Conservation (phyloP, 2,329 filamentous ascomycete species). For the Fusarium sp. region DNA sequence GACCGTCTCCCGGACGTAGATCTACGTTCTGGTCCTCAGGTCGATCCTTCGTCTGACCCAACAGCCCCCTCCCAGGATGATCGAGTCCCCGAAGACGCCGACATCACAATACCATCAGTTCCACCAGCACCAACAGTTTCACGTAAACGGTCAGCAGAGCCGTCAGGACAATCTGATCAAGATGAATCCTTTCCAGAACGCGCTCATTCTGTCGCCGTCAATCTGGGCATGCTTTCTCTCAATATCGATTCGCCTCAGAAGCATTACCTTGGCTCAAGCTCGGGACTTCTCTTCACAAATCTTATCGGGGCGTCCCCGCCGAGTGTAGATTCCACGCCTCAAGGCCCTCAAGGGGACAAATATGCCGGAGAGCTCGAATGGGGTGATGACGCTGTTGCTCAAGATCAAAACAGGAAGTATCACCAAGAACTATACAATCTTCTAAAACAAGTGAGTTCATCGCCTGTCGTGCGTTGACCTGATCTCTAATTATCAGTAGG, state of each 20-base stretch:
- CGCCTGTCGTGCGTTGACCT: fast-evolving
- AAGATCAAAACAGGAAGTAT: neutral
- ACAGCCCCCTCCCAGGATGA: neutral
- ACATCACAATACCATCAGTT: neutral
- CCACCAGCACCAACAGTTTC: slow-evolving; percentile 32
- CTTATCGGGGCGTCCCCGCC: neutral
- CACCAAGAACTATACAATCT: neutral
- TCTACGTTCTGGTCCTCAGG: slow-evolving; percentile 5
- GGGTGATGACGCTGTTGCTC: neutral
- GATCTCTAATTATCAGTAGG: neutral
- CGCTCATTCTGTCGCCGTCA: slow-evolving; percentile 46
- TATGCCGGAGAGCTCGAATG: neutral
- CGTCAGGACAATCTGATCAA: neutral
- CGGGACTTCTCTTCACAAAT: neutral
- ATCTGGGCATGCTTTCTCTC: slow-evolving; percentile 51
- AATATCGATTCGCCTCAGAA: slow-evolving; percentile 44
- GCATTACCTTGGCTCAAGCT: neutral
- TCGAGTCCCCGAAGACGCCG: neutral
- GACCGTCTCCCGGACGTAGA: slow-evolving; percentile 20
- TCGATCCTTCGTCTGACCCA: neutral
- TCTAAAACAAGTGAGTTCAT: neutral
- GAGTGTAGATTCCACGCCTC: neutral
- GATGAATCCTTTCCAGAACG: slow-evolving; percentile 31
- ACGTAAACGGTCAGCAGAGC: slow-evolving; percentile 33
- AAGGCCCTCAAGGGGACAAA: neutral